These are phyloP conservation scores for Vigna trinervia DNA, from an alignment of 306 rosid species.

Conservation along the genomic window DNA sequence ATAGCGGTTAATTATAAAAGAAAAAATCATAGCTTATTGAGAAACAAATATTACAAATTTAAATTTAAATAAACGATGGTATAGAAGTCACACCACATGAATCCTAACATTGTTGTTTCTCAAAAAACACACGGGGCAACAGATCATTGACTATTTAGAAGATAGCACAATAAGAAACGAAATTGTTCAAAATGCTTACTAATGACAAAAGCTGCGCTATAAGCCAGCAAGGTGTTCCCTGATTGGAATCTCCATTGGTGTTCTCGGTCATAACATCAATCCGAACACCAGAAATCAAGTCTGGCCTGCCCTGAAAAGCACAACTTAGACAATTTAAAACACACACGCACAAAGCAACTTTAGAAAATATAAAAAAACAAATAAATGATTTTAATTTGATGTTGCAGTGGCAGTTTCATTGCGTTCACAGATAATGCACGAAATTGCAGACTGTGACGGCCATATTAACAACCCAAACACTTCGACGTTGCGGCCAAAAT, in stretches of 20 bases:
- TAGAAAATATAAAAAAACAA: conserved; percentile 23
- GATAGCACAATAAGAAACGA: conserved; percentile 10
- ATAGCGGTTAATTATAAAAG: background rate
- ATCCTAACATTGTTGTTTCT: background rate
- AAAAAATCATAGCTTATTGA: conserved; percentile 3
- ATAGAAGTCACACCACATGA: background rate
- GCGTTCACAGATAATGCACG: background rate
- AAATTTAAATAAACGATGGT: background rate
- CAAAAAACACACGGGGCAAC: conserved; percentile 1
- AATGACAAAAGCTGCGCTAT: conserved; percentile 65
- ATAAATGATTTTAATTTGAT: background rate
- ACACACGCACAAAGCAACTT: conserved; percentile 30
- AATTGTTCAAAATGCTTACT: conserved; percentile 56
- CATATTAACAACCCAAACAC: background rate
- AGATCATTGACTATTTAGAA: conserved; percentile 30
- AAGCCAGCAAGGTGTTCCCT: conserved; percentile 67
- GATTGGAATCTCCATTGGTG: conserved; percentile 48
- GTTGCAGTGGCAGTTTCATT: background rate
- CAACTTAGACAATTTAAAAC: conserved; percentile 19
- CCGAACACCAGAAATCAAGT: conserved; percentile 79
- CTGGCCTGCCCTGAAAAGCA: conserved; percentile 75
- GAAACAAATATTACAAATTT: conserved; percentile 9
- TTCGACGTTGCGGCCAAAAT: background rate
- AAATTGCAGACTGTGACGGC: background rate
- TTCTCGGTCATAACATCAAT: conserved; percentile 83